phyloP scores from a whole-genome alignment of 129 eudicot species.

The Tagetes erecta region DNA sequence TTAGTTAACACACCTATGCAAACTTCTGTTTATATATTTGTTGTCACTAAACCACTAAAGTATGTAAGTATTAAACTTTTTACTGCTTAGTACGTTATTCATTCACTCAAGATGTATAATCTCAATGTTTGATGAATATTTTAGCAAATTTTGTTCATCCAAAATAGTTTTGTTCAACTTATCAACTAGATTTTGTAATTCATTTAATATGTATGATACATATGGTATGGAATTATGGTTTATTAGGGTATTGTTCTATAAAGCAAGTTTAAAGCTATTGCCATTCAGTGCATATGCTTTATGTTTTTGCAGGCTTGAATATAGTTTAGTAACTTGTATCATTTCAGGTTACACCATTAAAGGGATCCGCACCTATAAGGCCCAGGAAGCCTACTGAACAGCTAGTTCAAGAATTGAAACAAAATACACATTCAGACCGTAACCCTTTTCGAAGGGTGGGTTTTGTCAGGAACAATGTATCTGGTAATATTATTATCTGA shows the following conservation, averaged over 20 bases:
- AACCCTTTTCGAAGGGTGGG: slow-evolving; percentile 57
- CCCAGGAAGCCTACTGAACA: slow-evolving; percentile 45
- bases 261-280: background rate
- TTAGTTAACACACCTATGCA: background rate
- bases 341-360: slow-evolving; percentile 46
- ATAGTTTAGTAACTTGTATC: background rate
- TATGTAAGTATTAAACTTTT: background rate
- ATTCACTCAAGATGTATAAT: background rate
- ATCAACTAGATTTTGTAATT: background rate
- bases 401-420: slow-evolving; percentile 43
- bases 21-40: background rate
- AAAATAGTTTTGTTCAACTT: background rate
- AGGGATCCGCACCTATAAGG: slow-evolving; percentile 39
- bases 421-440: slow-evolving; percentile 45
- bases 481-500: slow-evolving; percentile 48
- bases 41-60: background rate
- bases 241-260: background rate
- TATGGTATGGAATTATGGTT: background rate
- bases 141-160: background rate
- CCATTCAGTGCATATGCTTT: background rate
- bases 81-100: background rate
- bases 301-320: background rate
- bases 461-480: slow-evolving; percentile 41
- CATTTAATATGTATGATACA: background rate
- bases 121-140: background rate